Conservation (phyloP, 2,329 filamentous ascomycete genomes). For the Arthrobotrys sinensis region DNA sequence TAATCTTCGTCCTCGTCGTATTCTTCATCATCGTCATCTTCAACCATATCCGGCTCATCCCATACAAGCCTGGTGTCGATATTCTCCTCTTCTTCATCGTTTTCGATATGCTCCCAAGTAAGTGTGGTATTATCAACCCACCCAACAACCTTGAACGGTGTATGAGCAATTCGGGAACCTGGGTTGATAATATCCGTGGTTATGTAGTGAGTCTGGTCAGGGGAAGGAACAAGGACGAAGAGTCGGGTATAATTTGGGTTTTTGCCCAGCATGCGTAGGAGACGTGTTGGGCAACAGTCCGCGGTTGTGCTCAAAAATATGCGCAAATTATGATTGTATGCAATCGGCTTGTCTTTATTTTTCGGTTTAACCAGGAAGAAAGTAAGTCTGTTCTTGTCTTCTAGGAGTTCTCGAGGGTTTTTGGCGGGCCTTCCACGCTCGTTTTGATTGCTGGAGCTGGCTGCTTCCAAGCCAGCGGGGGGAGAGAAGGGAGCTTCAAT, state of each 20-base stretch:
- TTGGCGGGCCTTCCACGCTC: too few relatives aligned
- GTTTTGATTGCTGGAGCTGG: too few relatives aligned
- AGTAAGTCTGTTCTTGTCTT: not conserved
- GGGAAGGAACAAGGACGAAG: constrained; percentile 2
- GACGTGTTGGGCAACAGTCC: not conserved
- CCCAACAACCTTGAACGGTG: constrained; percentile 13
- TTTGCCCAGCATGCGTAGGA: constrained; percentile 11
- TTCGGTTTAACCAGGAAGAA: constrained; percentile 34
- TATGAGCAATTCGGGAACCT: constrained; percentile 22
- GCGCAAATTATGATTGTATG: not conserved
- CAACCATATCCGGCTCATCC: constrained; percentile 1
- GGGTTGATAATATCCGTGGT: constrained; percentile 27
- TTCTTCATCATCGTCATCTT: not conserved
- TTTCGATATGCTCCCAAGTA: constrained; percentile 45
- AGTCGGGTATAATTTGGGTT: constrained; percentile 35
- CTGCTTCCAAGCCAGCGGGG: not conserved
- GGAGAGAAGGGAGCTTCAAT: not conserved
- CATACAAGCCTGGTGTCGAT: not conserved
- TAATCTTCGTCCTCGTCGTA: not conserved
- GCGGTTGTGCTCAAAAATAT: constrained; percentile 2
- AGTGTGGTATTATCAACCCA: constrained; percentile 11
- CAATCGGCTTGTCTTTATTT: constrained; percentile 7
- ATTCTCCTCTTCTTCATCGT: constrained; percentile 24
- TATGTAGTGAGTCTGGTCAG: constrained; percentile 2
- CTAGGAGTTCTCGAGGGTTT: not conserved